Evolutionary conservation across 352 stramenopile species (phyloP).

Genomic region (Pythium aquatile): DNA sequence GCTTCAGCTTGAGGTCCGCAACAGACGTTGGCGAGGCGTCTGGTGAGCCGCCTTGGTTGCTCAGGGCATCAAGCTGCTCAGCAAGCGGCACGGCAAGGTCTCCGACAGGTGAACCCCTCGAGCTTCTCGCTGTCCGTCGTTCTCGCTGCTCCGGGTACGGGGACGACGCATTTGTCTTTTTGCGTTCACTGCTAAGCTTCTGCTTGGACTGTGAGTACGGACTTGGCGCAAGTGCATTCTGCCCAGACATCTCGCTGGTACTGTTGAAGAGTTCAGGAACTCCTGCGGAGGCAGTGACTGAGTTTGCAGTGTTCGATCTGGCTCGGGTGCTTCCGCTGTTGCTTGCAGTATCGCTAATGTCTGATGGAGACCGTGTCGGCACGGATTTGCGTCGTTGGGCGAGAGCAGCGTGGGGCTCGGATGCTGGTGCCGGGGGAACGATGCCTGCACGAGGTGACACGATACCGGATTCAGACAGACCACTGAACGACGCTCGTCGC

Average conservation of each 20-base stretch:
- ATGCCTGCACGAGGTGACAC: neutral
- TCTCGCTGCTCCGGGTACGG: conserved; percentile 29
- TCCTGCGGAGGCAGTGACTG: neutral
- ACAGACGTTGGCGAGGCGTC: conserved; percentile 20
- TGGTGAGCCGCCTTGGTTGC: conserved; percentile 24
- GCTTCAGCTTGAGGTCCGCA: conserved; percentile 26
- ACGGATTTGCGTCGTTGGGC: conserved; percentile 23
- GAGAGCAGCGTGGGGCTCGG: neutral
- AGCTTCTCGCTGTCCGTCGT: conserved; percentile 17
- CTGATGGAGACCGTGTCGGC: conserved; percentile 2
- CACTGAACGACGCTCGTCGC: conserved; percentile 6
- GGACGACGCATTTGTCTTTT: conserved; percentile 32
- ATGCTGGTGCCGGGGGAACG: conserved; percentile 2
- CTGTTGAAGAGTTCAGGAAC: conserved; percentile 9
- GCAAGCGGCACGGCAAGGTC: conserved; percentile 11
- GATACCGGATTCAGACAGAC: conserved; percentile 1
- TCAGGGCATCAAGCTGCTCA: conserved; percentile 19
- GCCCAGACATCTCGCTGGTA: conserved; percentile 4
- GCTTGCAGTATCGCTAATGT: neutral
- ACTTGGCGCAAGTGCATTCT: conserved; percentile 4
- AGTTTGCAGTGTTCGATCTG: conserved; percentile 8
- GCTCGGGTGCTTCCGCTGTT: neutral
- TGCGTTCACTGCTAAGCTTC: conserved; percentile 28
- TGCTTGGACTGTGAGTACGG: conserved; percentile 31
- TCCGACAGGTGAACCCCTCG: conserved; percentile 12